phyloP scores from a whole-genome alignment of 1,284 basidiomycete genomes.

The Singerocomus inundabilis region DNA sequence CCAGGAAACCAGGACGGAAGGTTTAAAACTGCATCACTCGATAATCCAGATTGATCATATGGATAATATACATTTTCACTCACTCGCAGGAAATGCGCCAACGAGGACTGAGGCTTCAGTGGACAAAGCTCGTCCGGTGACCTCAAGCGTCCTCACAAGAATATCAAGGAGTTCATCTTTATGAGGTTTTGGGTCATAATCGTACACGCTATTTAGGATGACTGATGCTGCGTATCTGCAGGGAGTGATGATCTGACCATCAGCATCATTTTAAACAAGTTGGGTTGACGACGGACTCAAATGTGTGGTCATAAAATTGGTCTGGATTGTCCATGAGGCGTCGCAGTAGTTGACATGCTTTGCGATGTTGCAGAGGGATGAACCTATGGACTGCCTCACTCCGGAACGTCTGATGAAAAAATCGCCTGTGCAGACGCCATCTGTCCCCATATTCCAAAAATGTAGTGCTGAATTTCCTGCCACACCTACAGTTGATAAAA shows the following conservation, averaged over 20 bases:
- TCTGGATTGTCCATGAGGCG: conserved; percentile 32
- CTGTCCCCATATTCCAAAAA: conserved; percentile 39
- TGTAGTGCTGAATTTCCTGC: conserved; percentile 36
- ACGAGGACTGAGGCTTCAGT: conserved; percentile 25
- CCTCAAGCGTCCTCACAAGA: conserved; percentile 6
- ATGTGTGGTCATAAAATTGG: conserved; percentile 30
- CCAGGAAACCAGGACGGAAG: conserved; percentile 6
- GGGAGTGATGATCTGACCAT: neutral
- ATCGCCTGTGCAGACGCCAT: conserved; percentile 34
- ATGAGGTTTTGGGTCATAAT: conserved; percentile 19
- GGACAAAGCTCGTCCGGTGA: conserved; percentile 13
- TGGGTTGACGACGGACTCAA: conserved; percentile 12
- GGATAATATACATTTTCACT: neutral
- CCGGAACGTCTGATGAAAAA: conserved; percentile 1
- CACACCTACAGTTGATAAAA: conserved; percentile 33
- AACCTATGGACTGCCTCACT: conserved; percentile 18
- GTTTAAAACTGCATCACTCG: conserved; percentile 15
- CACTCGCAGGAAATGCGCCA: conserved; percentile 23
- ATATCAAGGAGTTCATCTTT: conserved; percentile 18
- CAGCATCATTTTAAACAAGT: neutral
- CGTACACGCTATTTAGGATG: no score
- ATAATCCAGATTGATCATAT: neutral
- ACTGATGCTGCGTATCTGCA: conserved; percentile 27
- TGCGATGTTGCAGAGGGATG: conserved; percentile 32
- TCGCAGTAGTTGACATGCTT: conserved; percentile 34